phyloP scores from a whole-genome alignment of 129 eudicot species.

The Ambrosia artemisiifolia region DNA sequence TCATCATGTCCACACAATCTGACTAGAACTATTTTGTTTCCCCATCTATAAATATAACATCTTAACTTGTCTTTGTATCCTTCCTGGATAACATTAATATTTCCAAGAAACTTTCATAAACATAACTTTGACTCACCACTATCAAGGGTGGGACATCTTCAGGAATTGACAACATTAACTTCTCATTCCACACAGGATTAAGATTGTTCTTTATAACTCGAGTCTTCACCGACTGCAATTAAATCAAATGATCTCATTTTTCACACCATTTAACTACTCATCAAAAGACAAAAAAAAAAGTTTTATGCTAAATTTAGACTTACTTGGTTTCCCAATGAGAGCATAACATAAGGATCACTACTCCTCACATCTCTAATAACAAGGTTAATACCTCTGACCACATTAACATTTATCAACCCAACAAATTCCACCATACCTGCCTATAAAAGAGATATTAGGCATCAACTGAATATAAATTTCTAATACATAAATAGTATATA shows the following conservation, averaged over 20 bases:
- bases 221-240: constrained; percentile 87
- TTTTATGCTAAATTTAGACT: neutral
- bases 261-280: neutral
- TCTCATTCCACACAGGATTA: constrained; percentile 95
- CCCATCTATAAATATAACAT: too few relatives aligned
- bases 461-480: constrained; percentile 1
- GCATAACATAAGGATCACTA: constrained; percentile 92
- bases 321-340: constrained; percentile 80
- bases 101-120: neutral
- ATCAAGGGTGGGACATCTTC: constrained; percentile 73
- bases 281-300: neutral
- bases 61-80: too few relatives aligned
- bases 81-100: too few relatives aligned
- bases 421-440: constrained; percentile 98
- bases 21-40: too few relatives aligned
- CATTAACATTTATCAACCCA: constrained; percentile 86
- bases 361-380: constrained; percentile 81
- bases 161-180: constrained; percentile 93
- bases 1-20: too few relatives aligned
- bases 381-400: constrained; percentile 79
- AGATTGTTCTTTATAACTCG: constrained; percentile 81
- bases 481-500: neutral
- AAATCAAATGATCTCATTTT: neutral
- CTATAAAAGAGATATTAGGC: constrained; percentile 41
- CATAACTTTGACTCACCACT: constrained; percentile 49